Percentiles rank a stretch among this genome's conserved stretches.
These are phyloP conservation scores for Puccinia hordei DNA, from an alignment of 1,284 basidiomycete species.

Conservation along the genomic window DNA sequence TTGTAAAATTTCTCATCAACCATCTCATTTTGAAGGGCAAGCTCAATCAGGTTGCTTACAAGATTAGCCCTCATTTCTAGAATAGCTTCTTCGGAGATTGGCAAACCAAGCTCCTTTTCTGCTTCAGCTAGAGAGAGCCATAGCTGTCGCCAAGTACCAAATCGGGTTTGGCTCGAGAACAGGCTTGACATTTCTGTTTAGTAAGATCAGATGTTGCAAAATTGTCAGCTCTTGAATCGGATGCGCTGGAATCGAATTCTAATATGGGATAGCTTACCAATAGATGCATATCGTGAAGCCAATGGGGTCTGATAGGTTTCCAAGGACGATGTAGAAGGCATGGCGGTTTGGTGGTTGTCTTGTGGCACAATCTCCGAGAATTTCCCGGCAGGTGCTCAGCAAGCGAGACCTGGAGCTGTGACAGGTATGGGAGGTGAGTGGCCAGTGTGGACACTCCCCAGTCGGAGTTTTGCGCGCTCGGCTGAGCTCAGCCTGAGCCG, in stretches of 20 bases:
- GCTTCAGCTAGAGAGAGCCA: constrained; percentile 60
- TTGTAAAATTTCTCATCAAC: not conserved
- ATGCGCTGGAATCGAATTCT: not conserved
- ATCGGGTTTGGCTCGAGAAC: constrained; percentile 55
- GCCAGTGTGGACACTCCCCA: not conserved
- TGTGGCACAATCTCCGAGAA: too few relatives aligned
- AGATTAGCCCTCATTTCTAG: constrained; percentile 59
- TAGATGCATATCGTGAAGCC: constrained; percentile 58
- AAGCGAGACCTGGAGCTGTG: too few relatives aligned
- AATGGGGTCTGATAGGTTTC: constrained; percentile 64
- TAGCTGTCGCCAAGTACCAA: constrained; percentile 59
- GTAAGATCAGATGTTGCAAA: not conserved
- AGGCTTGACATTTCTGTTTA: constrained; percentile 43
- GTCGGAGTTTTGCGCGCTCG: not conserved
- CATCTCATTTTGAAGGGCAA: not conserved
- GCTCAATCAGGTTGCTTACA: constrained; percentile 12
- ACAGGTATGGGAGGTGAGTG: not conserved
- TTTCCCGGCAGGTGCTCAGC: too few relatives aligned
- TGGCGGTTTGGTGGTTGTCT: constrained; percentile 1
- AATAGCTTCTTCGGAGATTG: constrained; percentile 59
- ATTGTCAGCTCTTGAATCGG: not conserved
- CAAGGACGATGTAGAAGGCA: constrained; percentile 51
- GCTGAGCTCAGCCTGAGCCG: not conserved
- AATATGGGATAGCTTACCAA: not conserved
- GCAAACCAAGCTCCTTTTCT: constrained; percentile 59